phyloP scores from a whole-genome alignment of 2,329 filamentous ascomycete species.

The Neonectria neomacrospora region DNA sequence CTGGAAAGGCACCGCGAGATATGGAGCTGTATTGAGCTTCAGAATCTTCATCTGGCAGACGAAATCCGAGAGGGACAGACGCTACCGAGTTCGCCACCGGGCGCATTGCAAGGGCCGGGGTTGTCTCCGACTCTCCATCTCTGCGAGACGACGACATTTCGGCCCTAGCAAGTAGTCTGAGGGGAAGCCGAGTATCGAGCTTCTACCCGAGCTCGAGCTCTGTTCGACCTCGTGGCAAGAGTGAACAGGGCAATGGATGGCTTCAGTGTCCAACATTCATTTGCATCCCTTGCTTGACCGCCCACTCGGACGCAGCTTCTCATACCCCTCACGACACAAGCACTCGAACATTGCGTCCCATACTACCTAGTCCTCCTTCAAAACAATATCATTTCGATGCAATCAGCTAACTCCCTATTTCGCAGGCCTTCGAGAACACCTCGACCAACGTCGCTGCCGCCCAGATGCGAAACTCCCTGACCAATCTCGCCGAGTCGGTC shows the following conservation, averaged over 20 bases:
- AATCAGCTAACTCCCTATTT: slow-evolving; percentile 41
- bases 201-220: not conserved
- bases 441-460: slow-evolving; percentile 97
- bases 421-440: slow-evolving; percentile 97
- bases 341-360: not conserved
- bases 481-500: slow-evolving; percentile 90
- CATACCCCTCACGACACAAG: not conserved
- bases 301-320: slow-evolving; percentile 7
- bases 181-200: not conserved
- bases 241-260: not conserved
- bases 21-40: slow-evolving; percentile 6
- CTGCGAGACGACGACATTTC: not conserved
- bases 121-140: not conserved
- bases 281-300: slow-evolving; percentile 13
- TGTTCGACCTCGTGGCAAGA: not conserved
- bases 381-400: slow-evolving; percentile 2
- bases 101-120: not conserved
- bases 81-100: not conserved
- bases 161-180: not conserved
- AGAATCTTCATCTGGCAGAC: not conserved
- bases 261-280: not conserved
- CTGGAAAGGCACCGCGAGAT: not conserved
- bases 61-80: not conserved
- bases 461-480: slow-evolving; percentile 98
- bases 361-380: not conserved